A percentile compares a stretch with the other conserved stretches of the same genome.
Evolutionary conservation across 1,284 basidiomycete genomes (phyloP).

Genomic region (Cutaneotrichosporon sp.): DNA sequence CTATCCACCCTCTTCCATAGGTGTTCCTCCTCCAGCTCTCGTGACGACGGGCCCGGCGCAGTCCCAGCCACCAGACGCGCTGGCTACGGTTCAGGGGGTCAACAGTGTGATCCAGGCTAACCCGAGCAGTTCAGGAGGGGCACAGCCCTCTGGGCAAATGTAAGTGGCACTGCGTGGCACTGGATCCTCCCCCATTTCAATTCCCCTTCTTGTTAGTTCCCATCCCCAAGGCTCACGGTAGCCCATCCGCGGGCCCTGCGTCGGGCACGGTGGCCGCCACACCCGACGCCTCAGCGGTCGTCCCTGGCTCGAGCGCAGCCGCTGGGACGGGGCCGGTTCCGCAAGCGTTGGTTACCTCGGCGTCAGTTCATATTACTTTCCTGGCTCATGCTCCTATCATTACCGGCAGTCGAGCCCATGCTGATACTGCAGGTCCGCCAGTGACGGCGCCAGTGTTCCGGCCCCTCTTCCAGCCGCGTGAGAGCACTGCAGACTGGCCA

Average conservation of each 20-base stretch:
- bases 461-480: too few species aligned
- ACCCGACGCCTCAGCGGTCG: background rate
- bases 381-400: background rate
- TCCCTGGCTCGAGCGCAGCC: background rate
- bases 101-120: too few species aligned
- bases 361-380: background rate
- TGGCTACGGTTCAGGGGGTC: too few species aligned
- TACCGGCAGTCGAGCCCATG: background rate
- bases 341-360: background rate
- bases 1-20: too few species aligned
- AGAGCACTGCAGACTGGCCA: too few species aligned
- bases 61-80: too few species aligned
- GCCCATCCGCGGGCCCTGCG: background rate
- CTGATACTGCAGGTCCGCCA: background rate
- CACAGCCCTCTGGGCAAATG: too few species aligned
- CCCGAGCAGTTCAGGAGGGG: too few species aligned
- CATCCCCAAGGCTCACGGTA: background rate
- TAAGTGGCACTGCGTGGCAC: too few species aligned
- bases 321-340: background rate
- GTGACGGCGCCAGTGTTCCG: too few species aligned
- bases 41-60: too few species aligned
- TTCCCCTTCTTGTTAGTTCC: background rate
- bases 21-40: too few species aligned
- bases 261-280: background rate
- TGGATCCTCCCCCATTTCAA: background rate